These are phyloP conservation scores for Drechslerella stenobrocha DNA, from an alignment of 2,329 filamentous ascomycete species.

Conservation along the genomic window DNA sequence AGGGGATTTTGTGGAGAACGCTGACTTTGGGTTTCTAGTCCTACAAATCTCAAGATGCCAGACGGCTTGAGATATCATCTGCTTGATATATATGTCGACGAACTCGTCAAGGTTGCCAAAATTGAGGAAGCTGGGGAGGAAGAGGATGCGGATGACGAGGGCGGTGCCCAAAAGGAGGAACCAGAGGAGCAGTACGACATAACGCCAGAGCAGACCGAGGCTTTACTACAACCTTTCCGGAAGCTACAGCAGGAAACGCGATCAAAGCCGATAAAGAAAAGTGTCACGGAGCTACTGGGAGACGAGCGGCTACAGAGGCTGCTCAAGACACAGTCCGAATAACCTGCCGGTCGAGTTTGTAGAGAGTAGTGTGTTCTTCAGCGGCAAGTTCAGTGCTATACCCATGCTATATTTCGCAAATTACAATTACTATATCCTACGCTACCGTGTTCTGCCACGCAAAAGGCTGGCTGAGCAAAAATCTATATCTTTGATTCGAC, in stretches of 20 bases:
- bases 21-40: constrained; percentile 51
- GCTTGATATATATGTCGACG: constrained; percentile 88
- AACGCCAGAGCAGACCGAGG: constrained; percentile 56
- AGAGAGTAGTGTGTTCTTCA: constrained; percentile 1
- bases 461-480: no score
- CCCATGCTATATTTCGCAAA: constrained; percentile 8
- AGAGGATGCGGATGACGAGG: constrained; percentile 55
- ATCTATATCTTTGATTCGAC: no score
- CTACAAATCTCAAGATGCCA: constrained; percentile 65
- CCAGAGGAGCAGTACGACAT: constrained; percentile 58
- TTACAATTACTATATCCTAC: constrained; percentile 1
- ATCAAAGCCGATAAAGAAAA: constrained; percentile 69
- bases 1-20: no score
- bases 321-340: constrained; percentile 17
- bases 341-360: not conserved
- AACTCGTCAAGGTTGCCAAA: constrained; percentile 72
- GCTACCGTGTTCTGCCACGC: constrained; percentile 4
- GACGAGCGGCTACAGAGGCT: constrained; percentile 72
- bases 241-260: constrained; percentile 63
- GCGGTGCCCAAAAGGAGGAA: constrained; percentile 55
- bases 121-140: constrained; percentile 56
- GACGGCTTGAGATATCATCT: constrained; percentile 85
- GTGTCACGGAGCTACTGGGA: constrained; percentile 69
- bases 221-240: constrained; percentile 63
- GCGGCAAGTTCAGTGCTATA: constrained; percentile 23